Base-by-base conservation (phyloP, 441 rosid genomes). In the Dalechampia spathulata region DNA sequence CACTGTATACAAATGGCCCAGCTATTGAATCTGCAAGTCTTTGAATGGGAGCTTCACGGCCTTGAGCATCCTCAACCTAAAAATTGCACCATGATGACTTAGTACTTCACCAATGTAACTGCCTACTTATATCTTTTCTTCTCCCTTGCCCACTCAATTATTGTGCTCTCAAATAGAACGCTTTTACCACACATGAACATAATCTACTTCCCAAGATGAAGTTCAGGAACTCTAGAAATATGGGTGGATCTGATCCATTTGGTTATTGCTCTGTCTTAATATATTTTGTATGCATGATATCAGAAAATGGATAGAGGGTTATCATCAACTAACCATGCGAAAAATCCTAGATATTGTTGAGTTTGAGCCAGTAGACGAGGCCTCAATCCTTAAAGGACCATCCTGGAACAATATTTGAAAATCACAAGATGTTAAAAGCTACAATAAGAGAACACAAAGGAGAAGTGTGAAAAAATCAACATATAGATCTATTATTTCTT, bases 61-160 rank as follows among this genome's bases (percentile, higher is more conserved):
- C 95, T 75, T 93, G 95, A 59, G 99, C 97, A 65, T 86, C 95
- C 80, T 93, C 95, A 71, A 89, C 94, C 99, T 86, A 70, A 64
- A 76, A 58, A 20, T 65, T 57, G 17, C 41, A 72, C 34, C 57
- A 58, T 15, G 39, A 17, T 34, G 14, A 16, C 37, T 49, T 5
- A 15, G 27, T 28, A 34, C 41, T 51, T 51, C 14, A 51, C 39
- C 41, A 17, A 32, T 15, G 13, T 28, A n/a, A n/a, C 11, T 17
- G n/a, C 19, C 22, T 39, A 5, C 4, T 32, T 17, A n/a, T n/a
- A n/a, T 6, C 41, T 26, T 37, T 51, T 49, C 28, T 27, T 21
- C 37, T 14, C 30, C 20, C 44, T 37, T 37, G 40, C 23, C 21
- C 7, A 49, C 32, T 37, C 10, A 19, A 40, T 27, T 36, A 52